phyloP scores from a whole-genome alignment of 2,329 filamentous ascomycete species.

The Ophiostoma sp. region DNA sequence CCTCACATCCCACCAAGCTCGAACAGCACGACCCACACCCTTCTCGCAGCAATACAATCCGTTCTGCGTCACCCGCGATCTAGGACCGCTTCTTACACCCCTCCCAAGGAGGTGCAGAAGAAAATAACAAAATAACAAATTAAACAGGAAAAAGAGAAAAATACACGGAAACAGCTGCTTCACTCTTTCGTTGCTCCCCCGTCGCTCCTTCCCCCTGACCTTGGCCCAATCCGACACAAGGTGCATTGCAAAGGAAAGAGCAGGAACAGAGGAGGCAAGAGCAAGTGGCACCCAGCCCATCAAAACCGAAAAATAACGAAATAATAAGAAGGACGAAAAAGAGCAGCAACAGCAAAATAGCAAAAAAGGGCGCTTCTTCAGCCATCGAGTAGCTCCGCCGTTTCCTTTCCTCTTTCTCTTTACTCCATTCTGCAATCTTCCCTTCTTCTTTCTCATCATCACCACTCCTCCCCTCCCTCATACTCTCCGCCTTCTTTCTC shows the following conservation, averaged over 20 bases:
- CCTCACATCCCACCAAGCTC: conserved; percentile 3
- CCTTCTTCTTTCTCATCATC: conserved; percentile 14
- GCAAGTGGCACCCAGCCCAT: conserved; percentile 13
- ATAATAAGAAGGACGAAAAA: background rate
- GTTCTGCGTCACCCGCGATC: conserved; percentile 17
- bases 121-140: background rate
- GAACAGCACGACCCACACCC: conserved; percentile 14
- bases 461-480: conserved; percentile 9
- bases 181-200: conserved; percentile 19
- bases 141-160: background rate
- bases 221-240: conserved; percentile 19
- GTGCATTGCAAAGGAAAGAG: conserved; percentile 17
- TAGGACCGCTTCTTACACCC: conserved; percentile 15
- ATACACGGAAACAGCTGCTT: background rate
- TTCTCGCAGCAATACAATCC: conserved; percentile 16
- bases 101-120: conserved; percentile 13
- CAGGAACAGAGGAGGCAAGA: conserved; percentile 15
- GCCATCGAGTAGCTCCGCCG: conserved; percentile 20
- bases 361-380: conserved; percentile 18
- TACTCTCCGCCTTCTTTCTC: conserved; percentile 6
- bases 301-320: conserved; percentile 14
- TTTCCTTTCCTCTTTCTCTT: conserved; percentile 17
- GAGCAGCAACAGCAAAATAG: conserved; percentile 19
- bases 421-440: conserved; percentile 19
- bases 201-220: conserved; percentile 20